Conservation (phyloP, 2,329 filamentous ascomycete species). For the Aspergillus sp. region DNA sequence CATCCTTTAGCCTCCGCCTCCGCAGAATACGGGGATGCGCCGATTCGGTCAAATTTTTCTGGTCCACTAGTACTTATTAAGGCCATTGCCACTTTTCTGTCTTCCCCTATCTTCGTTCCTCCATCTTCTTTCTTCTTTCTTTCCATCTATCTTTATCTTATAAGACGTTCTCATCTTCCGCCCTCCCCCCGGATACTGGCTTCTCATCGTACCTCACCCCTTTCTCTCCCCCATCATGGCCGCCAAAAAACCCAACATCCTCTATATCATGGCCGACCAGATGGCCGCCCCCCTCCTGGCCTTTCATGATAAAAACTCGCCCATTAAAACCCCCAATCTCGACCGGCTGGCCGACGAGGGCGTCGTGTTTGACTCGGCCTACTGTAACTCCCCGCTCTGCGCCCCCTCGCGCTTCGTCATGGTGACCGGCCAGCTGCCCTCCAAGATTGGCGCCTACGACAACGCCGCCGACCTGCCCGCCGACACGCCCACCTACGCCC, state of each 20-base stretch:
- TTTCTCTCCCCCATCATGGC: constrained; percentile 27
- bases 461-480: constrained; percentile 83
- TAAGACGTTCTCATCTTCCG: constrained; percentile 1
- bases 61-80: too few relatives aligned
- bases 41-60: not conserved
- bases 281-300: constrained; percentile 85
- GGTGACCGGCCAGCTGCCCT: constrained; percentile 87
- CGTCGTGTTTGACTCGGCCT: constrained; percentile 89
- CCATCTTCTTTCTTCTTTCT: constrained; percentile 22
- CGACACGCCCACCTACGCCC: constrained; percentile 86
- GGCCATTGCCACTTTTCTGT: too few relatives aligned
- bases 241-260: constrained; percentile 66
- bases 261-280: constrained; percentile 97
- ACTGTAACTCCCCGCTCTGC: constrained; percentile 90
- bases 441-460: constrained; percentile 88
- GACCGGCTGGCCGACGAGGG: constrained; percentile 77
- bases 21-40: constrained; percentile 9
- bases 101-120: too few relatives aligned
- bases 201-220: constrained; percentile 4
- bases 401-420: constrained; percentile 91
- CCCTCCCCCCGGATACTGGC: not conserved
- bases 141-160: constrained; percentile 8
- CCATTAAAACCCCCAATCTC: constrained; percentile 89
- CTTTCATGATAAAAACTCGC: constrained; percentile 84
- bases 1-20: constrained; percentile 14